Conservation (phyloP, 345 rosid genomes). For the Theobroma cacao region DNA sequence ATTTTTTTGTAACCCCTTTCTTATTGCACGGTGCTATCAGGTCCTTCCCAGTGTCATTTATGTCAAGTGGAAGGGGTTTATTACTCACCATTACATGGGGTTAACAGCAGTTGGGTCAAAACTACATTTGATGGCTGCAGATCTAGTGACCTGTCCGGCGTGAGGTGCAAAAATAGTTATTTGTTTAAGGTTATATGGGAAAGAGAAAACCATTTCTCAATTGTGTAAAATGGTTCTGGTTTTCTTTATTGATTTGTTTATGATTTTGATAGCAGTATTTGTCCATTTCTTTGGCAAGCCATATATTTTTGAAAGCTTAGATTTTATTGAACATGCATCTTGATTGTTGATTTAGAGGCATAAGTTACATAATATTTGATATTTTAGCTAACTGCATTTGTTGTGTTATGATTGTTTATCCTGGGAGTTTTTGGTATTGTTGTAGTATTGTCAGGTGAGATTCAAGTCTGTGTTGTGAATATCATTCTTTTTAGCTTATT, state of each 20-base stretch:
- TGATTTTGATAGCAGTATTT: neutral
- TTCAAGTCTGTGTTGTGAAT: neutral
- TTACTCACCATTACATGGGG: constrained; percentile 59
- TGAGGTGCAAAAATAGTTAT: constrained; percentile 39
- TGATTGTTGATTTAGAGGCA: neutral
- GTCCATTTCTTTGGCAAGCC: neutral
- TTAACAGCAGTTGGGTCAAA: constrained; percentile 38
- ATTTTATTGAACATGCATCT: neutral
- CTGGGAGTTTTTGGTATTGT: neutral
- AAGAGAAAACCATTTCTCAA: constrained; percentile 8
- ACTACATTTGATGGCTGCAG: constrained; percentile 48
- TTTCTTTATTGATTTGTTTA: neutral
- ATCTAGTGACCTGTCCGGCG: constrained; percentile 42
- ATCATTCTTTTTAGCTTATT: neutral
- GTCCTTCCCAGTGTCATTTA: constrained; percentile 56
- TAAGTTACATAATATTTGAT: neutral
- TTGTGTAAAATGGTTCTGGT: neutral
- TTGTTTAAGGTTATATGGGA: neutral
- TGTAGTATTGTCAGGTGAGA: neutral
- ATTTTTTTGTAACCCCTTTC: neutral
- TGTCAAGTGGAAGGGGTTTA: constrained; percentile 53
- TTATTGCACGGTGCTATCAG: constrained; percentile 34
- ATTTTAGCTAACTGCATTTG: neutral
- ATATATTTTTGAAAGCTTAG: neutral
- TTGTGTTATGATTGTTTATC: neutral